Evolutionary conservation across 345 rosid genomes (phyloP).

Genomic region (Gossypium mustelinum): DNA sequence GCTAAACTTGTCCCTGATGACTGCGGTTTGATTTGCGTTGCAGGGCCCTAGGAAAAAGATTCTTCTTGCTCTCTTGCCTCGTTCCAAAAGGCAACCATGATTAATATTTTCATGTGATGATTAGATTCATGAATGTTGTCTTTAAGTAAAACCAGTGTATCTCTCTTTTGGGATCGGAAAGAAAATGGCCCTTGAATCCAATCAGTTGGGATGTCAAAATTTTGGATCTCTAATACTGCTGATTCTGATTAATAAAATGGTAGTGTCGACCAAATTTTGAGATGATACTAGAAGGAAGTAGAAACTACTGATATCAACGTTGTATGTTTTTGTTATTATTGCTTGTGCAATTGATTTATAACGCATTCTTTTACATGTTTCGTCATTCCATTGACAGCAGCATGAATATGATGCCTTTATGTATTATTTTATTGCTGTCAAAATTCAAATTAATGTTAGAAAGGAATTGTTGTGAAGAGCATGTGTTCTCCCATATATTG

Average conservation of each 20-base stretch:
- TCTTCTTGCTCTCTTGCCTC: conserved; percentile 63
- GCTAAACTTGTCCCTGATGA: background rate
- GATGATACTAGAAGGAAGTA: no score
- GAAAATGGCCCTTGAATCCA: background rate
- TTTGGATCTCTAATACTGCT: conserved; percentile 7
- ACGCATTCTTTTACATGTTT: no score
- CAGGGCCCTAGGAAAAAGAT: conserved; percentile 98
- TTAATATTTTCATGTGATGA: background rate
- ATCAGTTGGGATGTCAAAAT: background rate
- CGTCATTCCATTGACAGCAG: no score
- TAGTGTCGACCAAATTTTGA: no score
- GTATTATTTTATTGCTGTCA: no score
- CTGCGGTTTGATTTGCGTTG: conserved; percentile 32
- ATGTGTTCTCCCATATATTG: no score
- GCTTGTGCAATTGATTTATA: no score
- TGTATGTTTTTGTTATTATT: no score
- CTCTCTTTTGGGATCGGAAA: background rate
- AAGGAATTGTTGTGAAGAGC: no score
- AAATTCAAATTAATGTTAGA: no score
- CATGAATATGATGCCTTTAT: no score
- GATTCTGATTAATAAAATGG: background rate
- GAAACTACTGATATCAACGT: no score
- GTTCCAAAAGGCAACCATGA: conserved; percentile 42
- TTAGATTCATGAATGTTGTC: background rate
- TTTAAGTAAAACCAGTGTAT: background rate